A percentile compares a stretch with the other conserved stretches of the same genome.
Conservation (phyloP, 2,329 filamentous ascomycete genomes). For the Curvularia verruculosa region DNA sequence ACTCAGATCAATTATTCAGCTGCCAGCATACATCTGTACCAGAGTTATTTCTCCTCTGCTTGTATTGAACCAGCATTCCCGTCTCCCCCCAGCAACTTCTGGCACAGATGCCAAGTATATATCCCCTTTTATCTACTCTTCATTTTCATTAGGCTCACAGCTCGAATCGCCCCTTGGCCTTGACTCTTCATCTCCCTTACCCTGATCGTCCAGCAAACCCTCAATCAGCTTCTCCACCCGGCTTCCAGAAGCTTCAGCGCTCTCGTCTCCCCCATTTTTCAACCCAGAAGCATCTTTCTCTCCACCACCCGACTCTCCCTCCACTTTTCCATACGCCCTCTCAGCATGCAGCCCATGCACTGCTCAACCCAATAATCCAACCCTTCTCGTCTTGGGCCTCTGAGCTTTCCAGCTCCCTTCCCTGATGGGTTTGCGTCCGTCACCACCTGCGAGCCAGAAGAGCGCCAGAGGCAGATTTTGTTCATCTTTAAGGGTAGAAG, state of each 20-base stretch:
- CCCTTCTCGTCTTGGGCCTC: slow-evolving; percentile 31
- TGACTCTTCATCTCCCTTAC: neutral
- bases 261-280: neutral
- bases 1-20: neutral
- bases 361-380: slow-evolving; percentile 33
- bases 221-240: neutral
- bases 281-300: neutral
- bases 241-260: neutral
- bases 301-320: neutral
- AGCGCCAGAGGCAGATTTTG: slow-evolving; percentile 24
- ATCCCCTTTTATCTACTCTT: neutral
- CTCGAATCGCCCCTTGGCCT: neutral
- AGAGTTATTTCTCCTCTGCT: neutral
- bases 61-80: neutral
- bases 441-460: slow-evolving; percentile 39
- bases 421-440: slow-evolving; percentile 18
- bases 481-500: slow-evolving; percentile 4
- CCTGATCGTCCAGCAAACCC: neutral
- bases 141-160: neutral
- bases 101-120: too few relatives aligned
- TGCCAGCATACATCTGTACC: neutral
- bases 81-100: neutral
- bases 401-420: slow-evolving; percentile 29
- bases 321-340: slow-evolving; percentile 6
- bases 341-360: slow-evolving; percentile 28